Evolutionary conservation across 192 early-diverging fungal species (phyloP).

Genomic region (Coemansia sp.): DNA sequence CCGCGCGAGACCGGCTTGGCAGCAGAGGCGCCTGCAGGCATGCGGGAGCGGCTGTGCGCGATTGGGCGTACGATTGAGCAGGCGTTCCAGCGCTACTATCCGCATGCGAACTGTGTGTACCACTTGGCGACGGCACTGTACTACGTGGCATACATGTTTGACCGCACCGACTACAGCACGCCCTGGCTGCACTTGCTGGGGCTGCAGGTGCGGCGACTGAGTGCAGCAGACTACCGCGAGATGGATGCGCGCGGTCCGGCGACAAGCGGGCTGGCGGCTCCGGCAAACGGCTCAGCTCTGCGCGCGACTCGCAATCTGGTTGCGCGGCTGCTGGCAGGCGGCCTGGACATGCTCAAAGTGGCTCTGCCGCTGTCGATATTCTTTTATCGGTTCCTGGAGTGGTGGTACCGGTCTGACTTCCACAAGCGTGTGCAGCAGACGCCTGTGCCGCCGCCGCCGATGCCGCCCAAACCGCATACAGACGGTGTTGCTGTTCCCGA

Average conservation of each 20-base stretch:
- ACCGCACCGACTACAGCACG: constrained; percentile 76
- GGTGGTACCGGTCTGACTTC: constrained; percentile 92
- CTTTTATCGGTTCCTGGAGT: constrained; percentile 92
- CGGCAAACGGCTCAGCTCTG: constrained; percentile 41
- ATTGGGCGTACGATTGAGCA: constrained; percentile 19
- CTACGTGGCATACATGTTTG: constrained; percentile 82
- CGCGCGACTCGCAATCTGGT: constrained; percentile 50
- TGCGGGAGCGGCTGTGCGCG: constrained; percentile 7
- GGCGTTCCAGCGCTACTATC: constrained; percentile 64
- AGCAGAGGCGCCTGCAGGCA: neutral
- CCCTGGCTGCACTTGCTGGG: constrained; percentile 84
- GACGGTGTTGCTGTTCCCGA: constrained; percentile 73
- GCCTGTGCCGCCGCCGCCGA: constrained; percentile 73
- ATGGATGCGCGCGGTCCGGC: constrained; percentile 47
- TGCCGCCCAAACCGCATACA: constrained; percentile 69
- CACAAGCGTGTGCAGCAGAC: constrained; percentile 55
- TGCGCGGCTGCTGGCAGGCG: constrained; percentile 48
- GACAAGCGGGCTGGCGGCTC: constrained; percentile 42
- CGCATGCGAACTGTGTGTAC: constrained; percentile 71
- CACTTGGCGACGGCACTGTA: constrained; percentile 65
- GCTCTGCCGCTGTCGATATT: constrained; percentile 87
- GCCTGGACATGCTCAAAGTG: constrained; percentile 72
- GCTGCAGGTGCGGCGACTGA: constrained; percentile 78
- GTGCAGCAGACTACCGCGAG: constrained; percentile 68
- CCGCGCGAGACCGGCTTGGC: neutral